A percentile compares a stretch with the other conserved stretches of the same genome.
phyloP scores from a whole-genome alignment of 2,329 filamentous ascomycete species.

The Ophiostoma sp. region DNA sequence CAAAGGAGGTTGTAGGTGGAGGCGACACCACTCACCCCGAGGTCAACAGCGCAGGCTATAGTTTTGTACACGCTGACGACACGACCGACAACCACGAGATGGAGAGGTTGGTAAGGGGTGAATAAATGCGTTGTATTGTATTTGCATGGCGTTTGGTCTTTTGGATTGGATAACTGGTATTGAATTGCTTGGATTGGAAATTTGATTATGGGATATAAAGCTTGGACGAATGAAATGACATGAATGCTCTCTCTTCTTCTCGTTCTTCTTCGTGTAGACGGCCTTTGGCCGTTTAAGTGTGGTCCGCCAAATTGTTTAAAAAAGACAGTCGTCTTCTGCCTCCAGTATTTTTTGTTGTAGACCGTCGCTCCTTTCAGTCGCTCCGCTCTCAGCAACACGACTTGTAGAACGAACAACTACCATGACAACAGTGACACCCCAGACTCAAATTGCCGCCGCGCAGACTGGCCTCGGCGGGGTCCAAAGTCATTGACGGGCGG shows the following conservation, averaged over 20 bases:
- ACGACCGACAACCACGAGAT: not conserved
- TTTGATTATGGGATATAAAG: not conserved
- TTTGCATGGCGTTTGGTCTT: not conserved
- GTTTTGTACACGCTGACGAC: not conserved
- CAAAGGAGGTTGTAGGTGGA: not conserved
- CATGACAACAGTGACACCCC: conserved; percentile 32
- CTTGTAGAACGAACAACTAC: conserved; percentile 29
- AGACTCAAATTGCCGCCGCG: conserved; percentile 32
- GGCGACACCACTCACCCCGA: not conserved
- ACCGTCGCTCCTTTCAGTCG: not conserved
- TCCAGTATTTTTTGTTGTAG: not conserved
- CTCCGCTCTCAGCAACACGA: conserved; percentile 28
- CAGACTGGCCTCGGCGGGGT: conserved; percentile 25
- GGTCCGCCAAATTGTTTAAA: too few relatives aligned
- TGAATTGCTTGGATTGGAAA: not conserved
- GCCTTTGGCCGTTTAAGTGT: not conserved
- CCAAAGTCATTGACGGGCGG: conserved; percentile 18
- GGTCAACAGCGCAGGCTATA: not conserved
- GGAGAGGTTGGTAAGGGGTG: not conserved
- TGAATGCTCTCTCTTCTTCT: not conserved
- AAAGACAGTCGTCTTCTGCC: not conserved
- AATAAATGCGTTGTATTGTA: too few relatives aligned
- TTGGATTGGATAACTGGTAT: not conserved
- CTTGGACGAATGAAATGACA: not conserved
- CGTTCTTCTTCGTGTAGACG: not conserved